A percentile compares a stretch with the other conserved stretches of the same genome.
Evolutionary conservation across 2,329 filamentous ascomycete genomes (phyloP).

Genomic region (Fusarium begoniae): DNA sequence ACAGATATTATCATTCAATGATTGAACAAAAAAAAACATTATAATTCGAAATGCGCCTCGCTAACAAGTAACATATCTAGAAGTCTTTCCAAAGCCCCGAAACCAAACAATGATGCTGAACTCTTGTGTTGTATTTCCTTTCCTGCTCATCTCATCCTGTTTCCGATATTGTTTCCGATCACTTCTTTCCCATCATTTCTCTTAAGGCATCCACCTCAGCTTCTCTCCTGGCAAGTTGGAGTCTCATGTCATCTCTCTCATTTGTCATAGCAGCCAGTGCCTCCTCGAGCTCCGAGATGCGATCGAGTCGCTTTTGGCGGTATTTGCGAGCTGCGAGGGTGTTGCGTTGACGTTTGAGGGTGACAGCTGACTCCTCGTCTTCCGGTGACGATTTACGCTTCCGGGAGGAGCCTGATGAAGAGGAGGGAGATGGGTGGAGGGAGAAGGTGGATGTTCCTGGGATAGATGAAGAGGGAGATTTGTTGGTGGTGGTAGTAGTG

Average conservation of each 20-base stretch:
- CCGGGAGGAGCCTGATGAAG: conserved; percentile 26
- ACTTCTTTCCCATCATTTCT: conserved; percentile 55
- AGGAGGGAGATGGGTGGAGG: conserved; percentile 29
- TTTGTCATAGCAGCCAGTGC: conserved; percentile 66
- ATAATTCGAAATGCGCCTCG: not conserved
- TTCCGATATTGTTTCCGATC: not conserved
- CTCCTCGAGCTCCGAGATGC: conserved; percentile 68
- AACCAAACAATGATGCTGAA: not conserved
- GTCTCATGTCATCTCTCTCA: conserved; percentile 70
- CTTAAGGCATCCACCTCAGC: conserved; percentile 70
- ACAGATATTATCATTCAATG: not conserved
- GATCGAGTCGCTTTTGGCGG: conserved; percentile 75
- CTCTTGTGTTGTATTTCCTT: not conserved
- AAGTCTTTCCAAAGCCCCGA: conserved; percentile 23
- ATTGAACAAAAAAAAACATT: not conserved
- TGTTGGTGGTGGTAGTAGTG: conserved; percentile 8
- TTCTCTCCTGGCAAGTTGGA: conserved; percentile 71
- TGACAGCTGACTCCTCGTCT: conserved; percentile 39
- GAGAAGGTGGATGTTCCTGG: conserved; percentile 39
- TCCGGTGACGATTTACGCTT: conserved; percentile 39
- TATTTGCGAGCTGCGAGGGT: conserved; percentile 77
- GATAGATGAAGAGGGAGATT: conserved; percentile 33
- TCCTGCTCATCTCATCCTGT: conserved; percentile 30
- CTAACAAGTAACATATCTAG: conserved; percentile 24
- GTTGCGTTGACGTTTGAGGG: conserved; percentile 71